Evolutionary conservation across 129 eudicot species (phyloP).

Genomic region (Pulicaria dysenterica): DNA sequence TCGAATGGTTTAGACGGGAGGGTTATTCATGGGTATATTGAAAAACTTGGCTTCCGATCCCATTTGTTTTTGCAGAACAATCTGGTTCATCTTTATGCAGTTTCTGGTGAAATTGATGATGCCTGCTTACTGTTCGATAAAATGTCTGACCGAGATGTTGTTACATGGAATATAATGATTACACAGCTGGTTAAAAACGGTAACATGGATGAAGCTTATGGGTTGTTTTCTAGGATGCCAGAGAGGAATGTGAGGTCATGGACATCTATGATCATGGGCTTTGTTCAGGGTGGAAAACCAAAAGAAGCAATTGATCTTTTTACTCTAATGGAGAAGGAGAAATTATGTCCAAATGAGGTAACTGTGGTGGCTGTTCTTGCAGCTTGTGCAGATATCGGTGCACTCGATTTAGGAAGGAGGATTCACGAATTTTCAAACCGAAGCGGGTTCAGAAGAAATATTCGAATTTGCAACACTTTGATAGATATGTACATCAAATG

Average conservation of each 20-base stretch:
- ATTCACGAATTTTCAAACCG: constrained; percentile 44
- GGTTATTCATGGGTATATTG: constrained; percentile 44
- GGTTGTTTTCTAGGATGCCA: constrained; percentile 40
- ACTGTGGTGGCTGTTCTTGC: constrained; percentile 52
- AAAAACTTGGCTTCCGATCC: constrained; percentile 55
- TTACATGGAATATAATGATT: constrained; percentile 75
- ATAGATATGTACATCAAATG: constrained; percentile 67
- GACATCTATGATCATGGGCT: constrained; percentile 58
- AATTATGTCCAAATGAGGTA: constrained; percentile 47
- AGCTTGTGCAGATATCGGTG: constrained; percentile 51
- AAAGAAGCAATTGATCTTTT: constrained; percentile 43
- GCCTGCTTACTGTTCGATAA: constrained; percentile 59
- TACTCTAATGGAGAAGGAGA: constrained; percentile 36
- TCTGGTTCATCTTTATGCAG: constrained; percentile 53
- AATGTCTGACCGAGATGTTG: constrained; percentile 61
- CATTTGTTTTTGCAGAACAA: constrained; percentile 52
- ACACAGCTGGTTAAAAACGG: constrained; percentile 55
- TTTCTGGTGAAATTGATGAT: constrained; percentile 35
- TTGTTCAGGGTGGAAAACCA: constrained; percentile 43
- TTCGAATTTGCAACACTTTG: constrained; percentile 48
- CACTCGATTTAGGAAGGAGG: constrained; percentile 43
- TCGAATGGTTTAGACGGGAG: constrained; percentile 41
- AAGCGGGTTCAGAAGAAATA: constrained; percentile 40
- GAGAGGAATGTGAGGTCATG: constrained; percentile 48
- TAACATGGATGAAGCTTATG: constrained; percentile 41